Percentiles rank a stretch among this genome's conserved stretches.
phyloP scores from a whole-genome alignment of 345 rosid species.

The Lepidium didymum region DNA sequence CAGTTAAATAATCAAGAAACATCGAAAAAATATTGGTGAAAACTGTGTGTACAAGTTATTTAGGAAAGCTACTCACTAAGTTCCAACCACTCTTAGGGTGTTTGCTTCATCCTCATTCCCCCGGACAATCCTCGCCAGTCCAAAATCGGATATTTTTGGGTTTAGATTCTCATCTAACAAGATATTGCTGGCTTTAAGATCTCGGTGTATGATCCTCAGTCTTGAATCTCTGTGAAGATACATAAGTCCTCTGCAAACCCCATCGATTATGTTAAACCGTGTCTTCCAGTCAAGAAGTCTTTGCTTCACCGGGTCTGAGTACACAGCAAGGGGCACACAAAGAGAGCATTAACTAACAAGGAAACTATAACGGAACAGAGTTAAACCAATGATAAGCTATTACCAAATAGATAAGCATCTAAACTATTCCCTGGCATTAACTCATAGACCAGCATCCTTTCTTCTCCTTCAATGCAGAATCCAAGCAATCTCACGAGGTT shows the following conservation, averaged over 20 bases:
- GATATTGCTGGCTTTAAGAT: constrained; percentile 36
- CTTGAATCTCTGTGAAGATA: constrained; percentile 41
- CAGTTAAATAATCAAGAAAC: background rate
- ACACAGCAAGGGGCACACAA: background rate
- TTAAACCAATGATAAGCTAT: background rate
- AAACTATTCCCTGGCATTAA: constrained; percentile 32
- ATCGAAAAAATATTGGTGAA: background rate
- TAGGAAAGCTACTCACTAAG: background rate
- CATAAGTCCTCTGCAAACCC: constrained; percentile 35
- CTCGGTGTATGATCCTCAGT: constrained; percentile 34
- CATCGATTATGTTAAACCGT: constrained; percentile 28
- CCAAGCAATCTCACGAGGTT: constrained; percentile 54
- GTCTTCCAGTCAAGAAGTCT: constrained; percentile 28
- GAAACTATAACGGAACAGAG: background rate
- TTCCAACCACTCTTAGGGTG: background rate
- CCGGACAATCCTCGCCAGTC: background rate
- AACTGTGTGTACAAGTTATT: background rate
- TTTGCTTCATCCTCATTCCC: constrained; percentile 9
- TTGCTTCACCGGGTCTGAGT: constrained; percentile 19
- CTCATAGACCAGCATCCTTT: constrained; percentile 50
- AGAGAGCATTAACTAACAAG: background rate
- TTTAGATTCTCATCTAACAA: constrained; percentile 35
- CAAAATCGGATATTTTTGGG: constrained; percentile 37
- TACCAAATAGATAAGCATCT: constrained; percentile 34
- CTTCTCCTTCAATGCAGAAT: constrained; percentile 46